phyloP scores from a whole-genome alignment of 2,329 filamentous ascomycete species.

The Magnaporthiopsis incrustans region DNA sequence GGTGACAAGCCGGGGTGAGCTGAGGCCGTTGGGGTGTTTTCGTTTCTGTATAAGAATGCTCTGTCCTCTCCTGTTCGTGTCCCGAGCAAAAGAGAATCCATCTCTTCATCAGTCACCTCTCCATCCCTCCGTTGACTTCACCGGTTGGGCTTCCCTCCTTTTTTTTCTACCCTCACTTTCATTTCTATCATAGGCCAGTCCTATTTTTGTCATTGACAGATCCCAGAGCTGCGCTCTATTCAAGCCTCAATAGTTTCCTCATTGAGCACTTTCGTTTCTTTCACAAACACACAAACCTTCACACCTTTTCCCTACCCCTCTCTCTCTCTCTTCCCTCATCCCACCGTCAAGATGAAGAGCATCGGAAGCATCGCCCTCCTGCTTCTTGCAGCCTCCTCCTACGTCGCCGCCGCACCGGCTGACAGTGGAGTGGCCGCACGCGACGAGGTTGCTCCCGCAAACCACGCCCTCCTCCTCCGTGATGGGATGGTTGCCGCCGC shows the following conservation, averaged over 20 bases:
- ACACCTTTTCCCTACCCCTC: background rate
- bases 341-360: slow-evolving; percentile 12
- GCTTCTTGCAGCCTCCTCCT: slow-evolving; percentile 10
- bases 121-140: background rate
- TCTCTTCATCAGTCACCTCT: background rate
- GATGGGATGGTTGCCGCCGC: background rate
- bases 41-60: background rate
- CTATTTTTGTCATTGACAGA: background rate
- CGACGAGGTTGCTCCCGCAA: background rate
- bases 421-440: background rate
- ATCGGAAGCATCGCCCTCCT: slow-evolving; percentile 10
- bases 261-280: slow-evolving; percentile 2
- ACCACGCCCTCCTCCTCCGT: background rate
- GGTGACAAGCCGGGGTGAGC: background rate
- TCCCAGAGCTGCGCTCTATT: background rate
- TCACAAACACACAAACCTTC: background rate
- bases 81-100: background rate
- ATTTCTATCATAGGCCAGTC: background rate
- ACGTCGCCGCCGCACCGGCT: slow-evolving; percentile 9
- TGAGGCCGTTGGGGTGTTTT: background rate
- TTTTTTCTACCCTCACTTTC: background rate
- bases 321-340: background rate
- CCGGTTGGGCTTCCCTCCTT: background rate
- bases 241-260: slow-evolving; percentile 2
- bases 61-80: background rate